Base-by-base conservation (phyloP, 805 yeast genomes). In the Saturnispora sekii region DNA sequence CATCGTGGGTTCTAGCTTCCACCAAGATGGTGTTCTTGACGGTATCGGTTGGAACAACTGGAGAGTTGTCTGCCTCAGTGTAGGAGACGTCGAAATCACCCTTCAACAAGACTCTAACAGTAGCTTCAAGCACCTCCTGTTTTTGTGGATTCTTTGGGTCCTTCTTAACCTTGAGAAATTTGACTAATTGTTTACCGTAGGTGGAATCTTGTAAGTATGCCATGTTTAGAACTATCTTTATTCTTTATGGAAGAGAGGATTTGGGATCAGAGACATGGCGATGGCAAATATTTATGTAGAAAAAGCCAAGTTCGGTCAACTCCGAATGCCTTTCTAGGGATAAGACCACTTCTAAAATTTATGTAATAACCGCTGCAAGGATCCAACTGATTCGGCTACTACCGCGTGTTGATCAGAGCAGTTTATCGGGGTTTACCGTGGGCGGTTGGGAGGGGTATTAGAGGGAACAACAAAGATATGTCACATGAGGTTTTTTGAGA, bases 11-110 rank as follows among this genome's bases (percentile, higher is more conserved):
- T 66, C 83, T 84, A 52, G 96, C 96, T 53, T 84, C 81, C 31
- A 89, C 73, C 60, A 84, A 72, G 51, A 85, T 77, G 42, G 96
- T 88, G 72, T 88, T 88, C 66, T 88, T 88, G 45, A 87, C 88
- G 1, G 96, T 86, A 64, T 88, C 96, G 8, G 97, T 89, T 48
- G 97, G 96, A 41, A 89, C 94, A 57, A 89, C 79, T n/a, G 84
- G 76, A 2, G 84, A 60, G 68, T 89, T 89, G 66, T 89, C 94
- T 33, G 96, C 96, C 47, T 81, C 58, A 41, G 96, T 89, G 70
- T 84, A 89, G 3, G 95, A 79, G 29, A 68, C 65, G 51, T 84
- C 96, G 57, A 89, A 80, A 46, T 72, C 75, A 50, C 97, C 97
- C 53, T 74, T 79, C 47, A 89, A 72, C 41, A 89, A 69, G 26